These are phyloP conservation scores for Lasiodiplodia citricola DNA, from an alignment of 2,329 filamentous ascomycete genomes.

Conservation along the genomic window DNA sequence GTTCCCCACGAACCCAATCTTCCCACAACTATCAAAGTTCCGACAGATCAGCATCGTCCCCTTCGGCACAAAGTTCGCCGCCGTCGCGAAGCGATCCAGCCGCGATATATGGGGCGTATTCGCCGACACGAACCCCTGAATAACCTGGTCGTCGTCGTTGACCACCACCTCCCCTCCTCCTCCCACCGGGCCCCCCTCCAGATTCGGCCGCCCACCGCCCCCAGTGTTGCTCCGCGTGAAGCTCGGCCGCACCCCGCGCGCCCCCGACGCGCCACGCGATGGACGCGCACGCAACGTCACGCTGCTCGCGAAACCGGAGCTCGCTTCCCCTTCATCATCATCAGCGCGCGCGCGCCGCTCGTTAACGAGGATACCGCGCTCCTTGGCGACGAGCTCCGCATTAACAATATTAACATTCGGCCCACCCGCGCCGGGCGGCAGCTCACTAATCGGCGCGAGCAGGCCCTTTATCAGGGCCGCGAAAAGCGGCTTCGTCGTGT, in stretches of 20 bases:
- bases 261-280: constrained; percentile 39
- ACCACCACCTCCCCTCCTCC: background rate
- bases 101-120: constrained; percentile 72
- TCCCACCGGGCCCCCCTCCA: background rate
- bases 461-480: constrained; percentile 81
- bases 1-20: constrained; percentile 79
- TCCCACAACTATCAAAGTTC: constrained; percentile 81
- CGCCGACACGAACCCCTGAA: constrained; percentile 70
- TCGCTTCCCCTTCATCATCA: constrained; percentile 62
- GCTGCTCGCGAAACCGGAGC: constrained; percentile 57
- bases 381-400: constrained; percentile 73
- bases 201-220: background rate
- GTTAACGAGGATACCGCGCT: constrained; percentile 78
- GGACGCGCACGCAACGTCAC: constrained; percentile 69
- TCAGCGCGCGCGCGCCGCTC: constrained; percentile 70
- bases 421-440: constrained; percentile 60
- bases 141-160: constrained; percentile 54
- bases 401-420: constrained; percentile 83
- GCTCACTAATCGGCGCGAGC: constrained; percentile 62
- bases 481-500: constrained; percentile 78
- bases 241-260: constrained; percentile 2
- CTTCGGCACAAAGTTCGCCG: constrained; percentile 70
- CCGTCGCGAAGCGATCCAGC: constrained; percentile 70
- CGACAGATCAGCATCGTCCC: constrained; percentile 78
- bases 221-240: constrained; percentile 31